phyloP scores from a whole-genome alignment of 139 green algal species.

The Chlorella sp. region DNA sequence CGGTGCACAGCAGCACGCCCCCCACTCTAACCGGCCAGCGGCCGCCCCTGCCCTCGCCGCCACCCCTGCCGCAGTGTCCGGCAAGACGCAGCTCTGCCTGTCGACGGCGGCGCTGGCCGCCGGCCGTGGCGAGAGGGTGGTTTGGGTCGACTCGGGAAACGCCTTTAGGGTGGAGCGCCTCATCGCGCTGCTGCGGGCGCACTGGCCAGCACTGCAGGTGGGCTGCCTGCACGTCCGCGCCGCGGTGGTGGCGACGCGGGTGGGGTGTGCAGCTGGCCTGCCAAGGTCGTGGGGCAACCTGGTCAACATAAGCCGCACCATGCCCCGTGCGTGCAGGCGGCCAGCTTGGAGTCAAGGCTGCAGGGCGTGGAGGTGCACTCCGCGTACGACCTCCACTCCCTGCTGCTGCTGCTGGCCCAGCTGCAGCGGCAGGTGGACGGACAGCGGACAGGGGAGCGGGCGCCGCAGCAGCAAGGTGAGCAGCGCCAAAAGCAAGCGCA shows the following conservation, averaged over 20 bases:
- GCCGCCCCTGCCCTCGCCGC: not conserved
- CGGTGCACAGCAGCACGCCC: not conserved
- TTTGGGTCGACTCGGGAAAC: conserved; percentile 41
- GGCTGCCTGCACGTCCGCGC: not conserved
- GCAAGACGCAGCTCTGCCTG: conserved; percentile 50
- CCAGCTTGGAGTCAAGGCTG: not conserved
- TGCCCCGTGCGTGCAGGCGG: not conserved
- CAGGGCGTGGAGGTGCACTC: conserved; percentile 13
- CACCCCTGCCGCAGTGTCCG: conserved; percentile 7
- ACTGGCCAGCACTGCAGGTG: not conserved
- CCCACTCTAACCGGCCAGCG: not conserved
- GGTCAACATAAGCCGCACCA: no score
- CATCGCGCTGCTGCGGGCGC: not conserved
- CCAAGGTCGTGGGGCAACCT: not conserved
- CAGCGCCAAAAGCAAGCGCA: not conserved
- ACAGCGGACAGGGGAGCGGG: not conserved
- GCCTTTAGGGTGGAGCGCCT: conserved; percentile 24
- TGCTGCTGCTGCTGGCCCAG: conserved; percentile 21
- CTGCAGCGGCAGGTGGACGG: conserved; percentile 11
- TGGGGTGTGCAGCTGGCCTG: no score
- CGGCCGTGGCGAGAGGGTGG: conserved; percentile 2
- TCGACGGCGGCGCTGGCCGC: conserved; percentile 9
- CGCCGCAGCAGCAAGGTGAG: not conserved
- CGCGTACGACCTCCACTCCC: conserved; percentile 23
- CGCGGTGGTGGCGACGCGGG: not conserved